Evolutionary conservation across 495 filamentous ascomycete species (phyloP).

Genomic region (Penicillium manginii): DNA sequence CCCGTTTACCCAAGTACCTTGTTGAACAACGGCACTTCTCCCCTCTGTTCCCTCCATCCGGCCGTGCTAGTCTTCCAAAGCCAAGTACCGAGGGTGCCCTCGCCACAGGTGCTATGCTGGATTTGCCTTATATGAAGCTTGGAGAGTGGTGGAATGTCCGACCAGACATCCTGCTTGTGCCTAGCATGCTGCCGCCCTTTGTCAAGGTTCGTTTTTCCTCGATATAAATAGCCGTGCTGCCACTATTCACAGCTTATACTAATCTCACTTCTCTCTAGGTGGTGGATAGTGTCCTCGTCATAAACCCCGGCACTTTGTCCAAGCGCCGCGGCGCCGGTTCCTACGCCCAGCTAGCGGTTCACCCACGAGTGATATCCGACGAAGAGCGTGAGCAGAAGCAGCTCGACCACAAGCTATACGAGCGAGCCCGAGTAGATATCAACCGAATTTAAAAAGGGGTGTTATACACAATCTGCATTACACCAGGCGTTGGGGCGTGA

Average conservation of each 20-base stretch:
- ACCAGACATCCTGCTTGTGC: slow-evolving; percentile 84
- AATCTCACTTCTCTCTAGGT: slow-evolving; percentile 54
- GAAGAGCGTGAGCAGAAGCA: slow-evolving; percentile 62
- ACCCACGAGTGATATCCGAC: slow-evolving; percentile 61
- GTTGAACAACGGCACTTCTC: slow-evolving; percentile 89
- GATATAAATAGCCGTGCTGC: not conserved
- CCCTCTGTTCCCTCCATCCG: slow-evolving; percentile 80
- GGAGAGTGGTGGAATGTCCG: slow-evolving; percentile 85
- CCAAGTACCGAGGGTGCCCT: slow-evolving; percentile 56
- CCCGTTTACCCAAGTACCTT: slow-evolving; percentile 69
- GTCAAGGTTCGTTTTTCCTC: slow-evolving; percentile 59
- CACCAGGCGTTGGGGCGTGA: slow-evolving; percentile 25
- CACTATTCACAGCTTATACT: not conserved
- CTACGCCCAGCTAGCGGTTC: slow-evolving; percentile 75
- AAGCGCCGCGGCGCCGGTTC: slow-evolving; percentile 80
- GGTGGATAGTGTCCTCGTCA: slow-evolving; percentile 78
- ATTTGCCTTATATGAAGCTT: slow-evolving; percentile 83
- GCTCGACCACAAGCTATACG: slow-evolving; percentile 74
- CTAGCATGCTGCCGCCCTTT: slow-evolving; percentile 82
- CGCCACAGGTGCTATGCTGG: slow-evolving; percentile 74
- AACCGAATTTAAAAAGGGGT: slow-evolving; percentile 62
- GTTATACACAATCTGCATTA: slow-evolving; percentile 34
- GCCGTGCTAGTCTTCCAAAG: slow-evolving; percentile 67
- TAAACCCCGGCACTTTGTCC: slow-evolving; percentile 87
- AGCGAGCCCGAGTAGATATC: slow-evolving; percentile 84